These are phyloP conservation scores for Rhodotorula sp. DNA, from an alignment of 1,284 basidiomycete species.

Conservation along the genomic window DNA sequence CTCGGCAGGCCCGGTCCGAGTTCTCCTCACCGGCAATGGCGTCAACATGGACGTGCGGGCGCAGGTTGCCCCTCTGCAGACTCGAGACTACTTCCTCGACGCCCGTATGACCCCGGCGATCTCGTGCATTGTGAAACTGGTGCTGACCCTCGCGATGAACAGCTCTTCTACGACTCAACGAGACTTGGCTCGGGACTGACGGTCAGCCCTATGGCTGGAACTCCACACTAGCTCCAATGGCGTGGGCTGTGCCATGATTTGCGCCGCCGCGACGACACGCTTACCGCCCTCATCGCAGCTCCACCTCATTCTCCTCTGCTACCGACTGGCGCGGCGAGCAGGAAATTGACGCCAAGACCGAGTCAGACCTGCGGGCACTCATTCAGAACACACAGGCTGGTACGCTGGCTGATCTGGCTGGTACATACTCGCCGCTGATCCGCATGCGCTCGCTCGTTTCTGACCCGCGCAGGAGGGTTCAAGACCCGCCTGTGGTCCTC, in stretches of 20 bases:
- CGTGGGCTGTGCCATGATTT: constrained; percentile 16
- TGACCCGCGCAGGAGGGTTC: constrained; percentile 16
- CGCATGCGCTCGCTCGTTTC: neutral
- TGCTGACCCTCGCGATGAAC: neutral
- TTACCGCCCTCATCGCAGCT: neutral
- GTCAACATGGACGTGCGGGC: constrained; percentile 34
- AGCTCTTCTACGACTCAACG: constrained; percentile 37
- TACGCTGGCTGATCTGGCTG: neutral
- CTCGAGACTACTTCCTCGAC: constrained; percentile 43
- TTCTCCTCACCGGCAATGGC: constrained; percentile 46
- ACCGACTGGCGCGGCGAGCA: constrained; percentile 34
- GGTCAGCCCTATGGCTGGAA: constrained; percentile 40
- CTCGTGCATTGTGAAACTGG: neutral
- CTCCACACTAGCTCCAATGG: constrained; percentile 39
- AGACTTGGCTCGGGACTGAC: constrained; percentile 26
- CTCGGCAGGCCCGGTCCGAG: constrained; percentile 38
- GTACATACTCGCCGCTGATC: neutral
- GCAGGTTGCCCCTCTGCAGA: constrained; percentile 23
- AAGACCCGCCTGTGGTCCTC: constrained; percentile 29
- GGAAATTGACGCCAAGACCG: constrained; percentile 20
- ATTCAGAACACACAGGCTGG: constrained; percentile 31
- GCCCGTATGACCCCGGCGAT: constrained; percentile 17
- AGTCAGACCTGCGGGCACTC: constrained; percentile 8
- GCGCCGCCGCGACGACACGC: neutral
- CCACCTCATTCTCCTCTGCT: constrained; percentile 19